These are phyloP conservation scores for Stylosanthes scabra DNA, from an alignment of 331 rosid genomes.

Conservation along the genomic window DNA sequence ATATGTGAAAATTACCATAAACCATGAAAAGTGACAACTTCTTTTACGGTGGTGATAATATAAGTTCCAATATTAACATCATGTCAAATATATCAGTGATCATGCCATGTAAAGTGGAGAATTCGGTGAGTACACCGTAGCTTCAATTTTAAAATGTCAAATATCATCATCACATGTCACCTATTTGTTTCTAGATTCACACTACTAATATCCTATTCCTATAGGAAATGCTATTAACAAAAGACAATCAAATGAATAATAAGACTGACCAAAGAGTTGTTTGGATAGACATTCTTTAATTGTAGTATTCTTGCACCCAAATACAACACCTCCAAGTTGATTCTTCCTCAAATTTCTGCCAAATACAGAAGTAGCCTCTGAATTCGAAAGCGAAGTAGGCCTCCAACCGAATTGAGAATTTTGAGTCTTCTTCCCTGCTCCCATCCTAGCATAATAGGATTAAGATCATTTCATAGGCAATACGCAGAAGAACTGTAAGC, in stretches of 20 bases:
- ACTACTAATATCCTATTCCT: background rate
- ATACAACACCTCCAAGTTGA: constrained; percentile 84
- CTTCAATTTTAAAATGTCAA: constrained; percentile 27
- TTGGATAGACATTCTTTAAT: constrained; percentile 73
- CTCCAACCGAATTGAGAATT: constrained; percentile 23
- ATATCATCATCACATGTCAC: background rate
- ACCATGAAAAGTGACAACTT: constrained; percentile 6
- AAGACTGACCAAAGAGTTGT: constrained; percentile 80
- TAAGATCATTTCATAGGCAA: constrained; percentile 17
- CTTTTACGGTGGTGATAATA: background rate
- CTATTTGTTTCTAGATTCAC: background rate
- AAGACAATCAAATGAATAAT: constrained; percentile 29
- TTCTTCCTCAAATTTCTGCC: constrained; percentile 64
- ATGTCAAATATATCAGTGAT: background rate
- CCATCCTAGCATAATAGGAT: constrained; percentile 52
- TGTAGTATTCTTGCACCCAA: constrained; percentile 74
- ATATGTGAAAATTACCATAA: background rate
- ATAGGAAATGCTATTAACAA: background rate
- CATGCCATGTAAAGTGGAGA: too few species aligned
- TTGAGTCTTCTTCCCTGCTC: constrained; percentile 50
- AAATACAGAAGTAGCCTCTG: background rate
- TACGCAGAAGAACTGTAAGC: constrained; percentile 28
- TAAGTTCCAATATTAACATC: constrained; percentile 12
- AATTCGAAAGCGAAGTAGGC: constrained; percentile 32
- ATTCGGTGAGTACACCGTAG: too few species aligned